Percentiles rank a stretch among this genome's conserved stretches.
Evolutionary conservation across 371 early-diverging fungal species (phyloP).

Genomic region (Mucor irregularis): DNA sequence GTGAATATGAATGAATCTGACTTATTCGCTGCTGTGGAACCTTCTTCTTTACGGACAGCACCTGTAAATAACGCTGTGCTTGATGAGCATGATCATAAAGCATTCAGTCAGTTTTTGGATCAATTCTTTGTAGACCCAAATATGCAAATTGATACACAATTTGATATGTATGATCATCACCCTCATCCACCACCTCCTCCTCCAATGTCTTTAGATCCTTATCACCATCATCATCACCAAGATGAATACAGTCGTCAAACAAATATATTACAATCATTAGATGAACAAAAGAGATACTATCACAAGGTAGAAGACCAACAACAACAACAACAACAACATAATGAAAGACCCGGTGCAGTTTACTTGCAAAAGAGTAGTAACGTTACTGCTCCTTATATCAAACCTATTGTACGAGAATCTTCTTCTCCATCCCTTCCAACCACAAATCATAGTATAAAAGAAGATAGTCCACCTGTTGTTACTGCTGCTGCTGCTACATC

Average conservation of each 20-base stretch:
- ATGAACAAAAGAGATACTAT: conserved; percentile 34
- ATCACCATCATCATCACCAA: neutral
- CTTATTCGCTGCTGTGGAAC: conserved; percentile 8
- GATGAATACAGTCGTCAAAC: conserved; percentile 30
- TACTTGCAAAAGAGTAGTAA: conserved; percentile 35
- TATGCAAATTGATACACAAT: conserved; percentile 25
- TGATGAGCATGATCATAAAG: conserved; percentile 45
- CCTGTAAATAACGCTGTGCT: conserved; percentile 26
- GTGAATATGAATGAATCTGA: conserved; percentile 2
- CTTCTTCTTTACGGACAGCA: conserved; percentile 9
- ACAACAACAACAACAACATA: neutral
- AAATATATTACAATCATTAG: conserved; percentile 37
- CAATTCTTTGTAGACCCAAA: conserved; percentile 46
- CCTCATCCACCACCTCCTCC: conserved; percentile 4
- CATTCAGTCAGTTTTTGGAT: conserved; percentile 47
- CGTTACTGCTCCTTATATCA: conserved; percentile 19
- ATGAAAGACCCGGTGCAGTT: conserved; percentile 19
- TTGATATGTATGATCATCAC: conserved; percentile 1
- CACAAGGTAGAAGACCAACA: too few relatives aligned
- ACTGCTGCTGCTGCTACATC: too few relatives aligned
- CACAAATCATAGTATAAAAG: neutral
- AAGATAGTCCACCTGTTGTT: too few relatives aligned
- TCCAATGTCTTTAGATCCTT: neutral
- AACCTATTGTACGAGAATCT: conserved; percentile 1
- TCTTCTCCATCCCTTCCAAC: neutral